Base-by-base conservation (phyloP, 2,329 filamentous ascomycete species). In the Pseudogymnoascus sp. region DNA sequence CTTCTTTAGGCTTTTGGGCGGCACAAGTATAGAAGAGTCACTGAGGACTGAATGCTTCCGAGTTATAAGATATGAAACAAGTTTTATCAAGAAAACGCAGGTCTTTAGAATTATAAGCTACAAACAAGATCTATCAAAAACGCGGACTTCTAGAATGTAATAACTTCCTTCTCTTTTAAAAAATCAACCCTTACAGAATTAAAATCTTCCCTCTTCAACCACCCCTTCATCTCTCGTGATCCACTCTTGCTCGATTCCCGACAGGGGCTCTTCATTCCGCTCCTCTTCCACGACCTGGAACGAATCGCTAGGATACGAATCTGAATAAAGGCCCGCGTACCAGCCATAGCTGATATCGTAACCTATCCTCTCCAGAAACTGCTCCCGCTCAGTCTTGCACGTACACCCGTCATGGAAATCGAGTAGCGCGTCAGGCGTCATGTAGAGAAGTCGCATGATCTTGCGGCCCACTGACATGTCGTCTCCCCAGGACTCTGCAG, bases 401-500 rank as follows among this genome's bases (percentile, higher is more conserved):
- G 58, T 59, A 33, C 58, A 59, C 2, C 35, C 35, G 2, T 59
- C 58, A 5, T 41, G 58, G 58, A 59, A 59, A 8, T 59, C 33
- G 7, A 59, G 58, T 1, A 59, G 33, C 21, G 33, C 35, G 21
- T 59, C 58, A 7, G 58, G 58, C 58, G 58, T 59, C 58, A 59
- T 59, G 58, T 41, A 41, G 21, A 59, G 33, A 1, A 59, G 33
- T 4, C 38, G 58, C 35, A 41, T 41, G 38, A 59, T 31, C 38
- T 59, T 41, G 38, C 38, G 38, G 5, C 35, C 58, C 3, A 59
- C 58, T 0, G 58, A 39, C 58, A 41, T 59, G 25, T 59, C 38
- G 38, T 59, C 58, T n/a, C 58, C 58, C 58, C 58, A 59, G 13
- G 58, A 59, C 58, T 59, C 58, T 6, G 58, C 33, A 12, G 38